Conservation (phyloP, 2,329 filamentous ascomycete species). For the Phyllosticta paracitricarpa region DNA sequence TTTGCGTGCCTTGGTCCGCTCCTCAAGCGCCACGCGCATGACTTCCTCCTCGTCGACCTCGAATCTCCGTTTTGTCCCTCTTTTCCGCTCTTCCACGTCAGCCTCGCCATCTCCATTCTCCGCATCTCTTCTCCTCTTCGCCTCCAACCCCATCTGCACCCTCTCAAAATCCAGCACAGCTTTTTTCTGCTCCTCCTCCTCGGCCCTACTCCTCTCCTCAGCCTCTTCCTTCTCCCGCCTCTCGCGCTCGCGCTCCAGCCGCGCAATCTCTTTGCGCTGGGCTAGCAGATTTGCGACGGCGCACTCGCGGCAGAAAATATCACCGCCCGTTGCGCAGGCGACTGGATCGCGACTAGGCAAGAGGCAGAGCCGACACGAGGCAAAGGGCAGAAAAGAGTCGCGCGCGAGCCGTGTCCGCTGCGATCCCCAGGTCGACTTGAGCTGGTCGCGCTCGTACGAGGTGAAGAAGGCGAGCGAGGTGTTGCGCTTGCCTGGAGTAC, state of each 20-base stretch:
- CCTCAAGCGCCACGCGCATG: slow-evolving; percentile 56
- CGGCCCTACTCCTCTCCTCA: slow-evolving; percentile 49
- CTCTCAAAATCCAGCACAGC: slow-evolving; percentile 76
- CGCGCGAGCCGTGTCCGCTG: slow-evolving; percentile 75
- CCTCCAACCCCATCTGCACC: slow-evolving; percentile 57
- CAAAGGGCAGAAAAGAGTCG: slow-evolving; percentile 88
- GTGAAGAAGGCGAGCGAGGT: slow-evolving; percentile 91
- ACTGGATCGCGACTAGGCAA: slow-evolving; percentile 73
- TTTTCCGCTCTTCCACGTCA: slow-evolving; percentile 13
- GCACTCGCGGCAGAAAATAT: slow-evolving; percentile 93
- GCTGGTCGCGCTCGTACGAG: slow-evolving; percentile 73
- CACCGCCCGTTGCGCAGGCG: slow-evolving; percentile 64
- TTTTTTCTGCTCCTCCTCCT: slow-evolving; percentile 59
- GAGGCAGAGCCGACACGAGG: slow-evolving; percentile 79
- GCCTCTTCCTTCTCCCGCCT: slow-evolving; percentile 51
- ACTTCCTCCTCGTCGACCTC: slow-evolving; percentile 71
- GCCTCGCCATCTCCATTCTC: slow-evolving; percentile 20
- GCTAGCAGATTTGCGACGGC: slow-evolving; percentile 82
- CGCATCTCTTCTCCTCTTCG: slow-evolving; percentile 26
- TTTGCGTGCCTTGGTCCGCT: slow-evolving; percentile 58
- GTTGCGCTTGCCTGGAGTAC: slow-evolving; percentile 58
- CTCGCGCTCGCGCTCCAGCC: slow-evolving; percentile 58
- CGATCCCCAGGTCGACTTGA: slow-evolving; percentile 72
- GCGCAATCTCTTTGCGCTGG: slow-evolving; percentile 84
- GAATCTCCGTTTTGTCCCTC: slow-evolving; percentile 64